These are phyloP conservation scores for Polyplosphaeria fusca DNA, from an alignment of 495 filamentous ascomycete genomes.

Conservation along the genomic window DNA sequence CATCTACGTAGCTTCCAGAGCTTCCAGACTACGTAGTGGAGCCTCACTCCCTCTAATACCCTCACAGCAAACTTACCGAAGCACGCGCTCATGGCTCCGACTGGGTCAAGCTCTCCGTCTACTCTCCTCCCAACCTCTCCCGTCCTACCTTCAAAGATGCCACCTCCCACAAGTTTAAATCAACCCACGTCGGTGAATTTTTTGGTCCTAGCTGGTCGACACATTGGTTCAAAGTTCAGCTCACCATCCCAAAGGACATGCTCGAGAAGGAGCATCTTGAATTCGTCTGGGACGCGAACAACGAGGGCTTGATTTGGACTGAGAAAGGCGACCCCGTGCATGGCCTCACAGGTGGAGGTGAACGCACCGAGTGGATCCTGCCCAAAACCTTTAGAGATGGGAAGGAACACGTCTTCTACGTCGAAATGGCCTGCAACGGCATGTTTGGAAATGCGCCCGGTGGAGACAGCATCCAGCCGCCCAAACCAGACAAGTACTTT, in stretches of 20 bases:
- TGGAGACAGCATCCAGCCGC: conserved; percentile 85
- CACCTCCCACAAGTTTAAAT: conserved; percentile 70
- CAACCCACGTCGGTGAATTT: conserved; percentile 68
- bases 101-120: conserved; percentile 81
- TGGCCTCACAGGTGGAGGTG: conserved; percentile 87
- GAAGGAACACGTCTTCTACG: conserved; percentile 81
- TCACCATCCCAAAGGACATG: conserved; percentile 73
- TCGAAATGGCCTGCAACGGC: conserved; percentile 97
- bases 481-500: conserved; percentile 76
- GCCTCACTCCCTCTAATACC: conserved; percentile 11
- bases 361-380: conserved; percentile 85
- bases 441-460: conserved; percentile 94
- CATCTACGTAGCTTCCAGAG: neutral
- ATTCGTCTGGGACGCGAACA: conserved; percentile 92
- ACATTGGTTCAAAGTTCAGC: conserved; percentile 88
- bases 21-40: neutral
- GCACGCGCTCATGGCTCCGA: conserved; percentile 65
- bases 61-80: conserved; percentile 69
- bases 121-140: conserved; percentile 72
- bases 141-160: conserved; percentile 91
- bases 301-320: conserved; percentile 87
- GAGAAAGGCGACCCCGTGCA: conserved; percentile 86
- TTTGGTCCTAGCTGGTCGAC: conserved; percentile 98
- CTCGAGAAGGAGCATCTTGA: conserved; percentile 73
- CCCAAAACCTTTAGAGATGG: conserved; percentile 77